These are phyloP conservation scores for Exsudoporus floridanus DNA, from an alignment of 1,284 basidiomycete species.

Conservation along the genomic window DNA sequence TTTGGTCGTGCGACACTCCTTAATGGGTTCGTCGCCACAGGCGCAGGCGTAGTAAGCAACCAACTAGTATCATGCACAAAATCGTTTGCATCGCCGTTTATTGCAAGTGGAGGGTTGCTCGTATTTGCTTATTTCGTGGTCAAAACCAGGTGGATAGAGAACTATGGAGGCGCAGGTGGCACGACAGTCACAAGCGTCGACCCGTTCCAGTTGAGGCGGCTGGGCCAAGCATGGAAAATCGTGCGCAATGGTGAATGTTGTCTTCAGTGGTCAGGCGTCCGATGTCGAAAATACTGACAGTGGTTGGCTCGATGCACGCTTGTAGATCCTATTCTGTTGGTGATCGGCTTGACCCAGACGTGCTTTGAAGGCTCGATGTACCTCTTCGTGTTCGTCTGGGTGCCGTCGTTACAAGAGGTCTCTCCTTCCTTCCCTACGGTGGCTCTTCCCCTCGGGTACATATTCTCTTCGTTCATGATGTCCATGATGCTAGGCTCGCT, in stretches of 20 bases:
- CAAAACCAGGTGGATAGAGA: slow-evolving; percentile 60
- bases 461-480: slow-evolving; percentile 77
- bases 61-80: slow-evolving; percentile 49
- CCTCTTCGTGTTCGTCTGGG: slow-evolving; percentile 80
- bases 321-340: slow-evolving; percentile 56
- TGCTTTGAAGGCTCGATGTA: slow-evolving; percentile 83
- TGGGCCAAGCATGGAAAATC: slow-evolving; percentile 57
- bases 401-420: slow-evolving; percentile 67
- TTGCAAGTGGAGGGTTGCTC: slow-evolving; percentile 59
- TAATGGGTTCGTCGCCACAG: slow-evolving; percentile 69
- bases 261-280: background rate
- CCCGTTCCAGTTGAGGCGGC: slow-evolving; percentile 51
- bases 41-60: slow-evolving; percentile 64
- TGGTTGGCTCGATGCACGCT: background rate
- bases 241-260: slow-evolving; percentile 50
- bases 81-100: slow-evolving; percentile 61
- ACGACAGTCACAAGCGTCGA: slow-evolving; percentile 33
- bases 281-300: background rate
- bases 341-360: slow-evolving; percentile 72
- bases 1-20: slow-evolving; percentile 70
- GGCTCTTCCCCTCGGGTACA: slow-evolving; percentile 65
- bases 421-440: slow-evolving; percentile 35
- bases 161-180: slow-evolving; percentile 54
- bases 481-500: slow-evolving; percentile 78
- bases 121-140: slow-evolving; percentile 58